phyloP scores from a whole-genome alignment of 2,329 filamentous ascomycete species.

The Cordyceps cateniannulata region DNA sequence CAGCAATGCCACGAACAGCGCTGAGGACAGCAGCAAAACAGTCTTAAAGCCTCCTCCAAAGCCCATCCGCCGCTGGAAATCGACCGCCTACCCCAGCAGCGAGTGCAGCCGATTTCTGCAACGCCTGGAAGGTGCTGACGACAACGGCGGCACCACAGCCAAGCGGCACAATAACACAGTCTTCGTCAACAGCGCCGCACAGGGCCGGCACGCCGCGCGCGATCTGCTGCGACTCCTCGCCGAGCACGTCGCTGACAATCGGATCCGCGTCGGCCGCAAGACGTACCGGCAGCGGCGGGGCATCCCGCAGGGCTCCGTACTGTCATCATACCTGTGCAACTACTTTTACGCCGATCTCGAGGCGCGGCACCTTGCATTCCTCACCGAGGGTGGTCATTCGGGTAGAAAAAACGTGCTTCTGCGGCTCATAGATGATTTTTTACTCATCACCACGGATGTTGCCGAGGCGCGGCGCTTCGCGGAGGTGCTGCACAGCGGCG shows the following conservation, averaged over 20 bases:
- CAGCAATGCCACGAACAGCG: slow-evolving; percentile 15
- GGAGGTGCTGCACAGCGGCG: slow-evolving; percentile 69
- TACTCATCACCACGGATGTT: slow-evolving; percentile 71
- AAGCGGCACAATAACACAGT: slow-evolving; percentile 58
- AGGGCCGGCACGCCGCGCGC: slow-evolving; percentile 48
- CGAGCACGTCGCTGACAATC: slow-evolving; percentile 76
- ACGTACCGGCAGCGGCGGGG: slow-evolving; percentile 82
- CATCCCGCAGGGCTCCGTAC: slow-evolving; percentile 86
- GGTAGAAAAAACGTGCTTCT: slow-evolving; percentile 55
- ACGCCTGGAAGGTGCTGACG: slow-evolving; percentile 29
- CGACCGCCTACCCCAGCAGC: slow-evolving; percentile 38
- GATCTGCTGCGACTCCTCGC: slow-evolving; percentile 63
- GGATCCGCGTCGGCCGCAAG: slow-evolving; percentile 82
- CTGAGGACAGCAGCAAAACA: not conserved
- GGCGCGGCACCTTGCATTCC: slow-evolving; percentile 58
- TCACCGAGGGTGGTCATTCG: slow-evolving; percentile 30
- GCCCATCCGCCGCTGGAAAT: slow-evolving; percentile 44
- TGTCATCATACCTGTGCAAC: slow-evolving; percentile 85
- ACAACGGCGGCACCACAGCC: slow-evolving; percentile 22
- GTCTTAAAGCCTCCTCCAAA: slow-evolving; percentile 23
- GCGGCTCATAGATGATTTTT: slow-evolving; percentile 85
- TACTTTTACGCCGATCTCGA: slow-evolving; percentile 95
- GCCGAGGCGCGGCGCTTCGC: slow-evolving; percentile 67
- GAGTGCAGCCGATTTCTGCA: slow-evolving; percentile 40
- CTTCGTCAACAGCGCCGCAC: slow-evolving; percentile 65